Evolutionary conservation across 805 yeast genomes (phyloP).

Genomic region (Lachancea fermentati): DNA sequence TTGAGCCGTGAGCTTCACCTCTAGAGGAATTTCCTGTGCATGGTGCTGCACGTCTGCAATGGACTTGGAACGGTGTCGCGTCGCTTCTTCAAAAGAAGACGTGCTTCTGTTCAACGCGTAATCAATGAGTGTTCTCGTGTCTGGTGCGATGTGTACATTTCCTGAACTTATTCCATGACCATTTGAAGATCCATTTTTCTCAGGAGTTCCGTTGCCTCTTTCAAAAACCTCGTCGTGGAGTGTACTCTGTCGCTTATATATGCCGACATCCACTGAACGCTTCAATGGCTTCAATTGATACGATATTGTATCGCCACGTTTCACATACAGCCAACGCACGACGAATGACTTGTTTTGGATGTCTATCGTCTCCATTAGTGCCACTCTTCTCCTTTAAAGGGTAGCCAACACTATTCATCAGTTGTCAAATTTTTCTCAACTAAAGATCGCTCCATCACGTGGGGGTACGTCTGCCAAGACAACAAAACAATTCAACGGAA

Average conservation of each 20-base stretch:
- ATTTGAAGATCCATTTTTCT: background rate
- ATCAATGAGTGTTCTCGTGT: slow-evolving; percentile 25
- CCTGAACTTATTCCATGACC: background rate
- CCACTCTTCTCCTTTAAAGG: background rate
- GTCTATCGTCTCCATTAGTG: slow-evolving; percentile 78
- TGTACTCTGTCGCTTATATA: slow-evolving; percentile 24
- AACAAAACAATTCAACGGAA: too few species aligned
- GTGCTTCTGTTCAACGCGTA: slow-evolving; percentile 15
- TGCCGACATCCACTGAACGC: slow-evolving; percentile 45
- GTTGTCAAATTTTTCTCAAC: background rate
- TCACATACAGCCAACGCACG: slow-evolving; percentile 84
- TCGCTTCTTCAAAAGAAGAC: slow-evolving; percentile 8
- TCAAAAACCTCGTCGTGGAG: slow-evolving; percentile 7
- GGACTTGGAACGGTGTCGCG: slow-evolving; percentile 33
- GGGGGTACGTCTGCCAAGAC: background rate
- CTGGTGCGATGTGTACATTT: slow-evolving; percentile 28
- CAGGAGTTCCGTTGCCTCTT: background rate
- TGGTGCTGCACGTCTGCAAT: slow-evolving; percentile 32
- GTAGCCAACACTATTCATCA: background rate
- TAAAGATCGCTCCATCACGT: background rate
- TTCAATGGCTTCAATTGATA: slow-evolving; percentile 82
- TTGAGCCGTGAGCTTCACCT: slow-evolving; percentile 52
- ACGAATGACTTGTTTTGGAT: slow-evolving; percentile 84
- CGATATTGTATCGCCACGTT: slow-evolving; percentile 56
- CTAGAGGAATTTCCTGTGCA: slow-evolving; percentile 40